phyloP scores from a whole-genome alignment of 2,329 filamentous ascomycete species.

The Diaporthe caulivora region DNA sequence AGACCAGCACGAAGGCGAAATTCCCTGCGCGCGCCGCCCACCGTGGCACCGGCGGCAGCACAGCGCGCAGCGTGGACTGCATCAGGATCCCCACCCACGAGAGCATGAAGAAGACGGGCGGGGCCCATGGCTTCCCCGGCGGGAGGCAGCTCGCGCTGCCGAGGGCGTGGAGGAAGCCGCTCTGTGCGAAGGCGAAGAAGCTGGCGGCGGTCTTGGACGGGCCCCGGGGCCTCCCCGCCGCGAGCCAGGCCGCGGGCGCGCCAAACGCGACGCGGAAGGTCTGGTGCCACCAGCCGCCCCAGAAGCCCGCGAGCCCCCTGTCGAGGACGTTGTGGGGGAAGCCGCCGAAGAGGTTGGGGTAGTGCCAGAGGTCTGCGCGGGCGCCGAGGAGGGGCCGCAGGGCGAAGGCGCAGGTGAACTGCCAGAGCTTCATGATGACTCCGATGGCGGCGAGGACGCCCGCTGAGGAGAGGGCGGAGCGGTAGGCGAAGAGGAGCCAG shows the following conservation, averaged over 20 bases:
- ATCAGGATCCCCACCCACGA: slow-evolving; percentile 75
- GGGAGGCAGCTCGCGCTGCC: slow-evolving; percentile 78
- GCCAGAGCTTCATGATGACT: slow-evolving; percentile 70
- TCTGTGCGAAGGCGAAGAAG: slow-evolving; percentile 72
- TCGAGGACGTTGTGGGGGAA: slow-evolving; percentile 67
- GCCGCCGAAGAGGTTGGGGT: slow-evolving; percentile 68
- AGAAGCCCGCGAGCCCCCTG: slow-evolving; percentile 82
- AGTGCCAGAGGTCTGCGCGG: slow-evolving; percentile 64
- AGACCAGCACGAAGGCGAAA: slow-evolving; percentile 70
- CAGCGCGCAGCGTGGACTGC: slow-evolving; percentile 60
- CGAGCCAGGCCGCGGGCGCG: slow-evolving; percentile 66
- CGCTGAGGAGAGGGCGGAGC: slow-evolving; percentile 66
- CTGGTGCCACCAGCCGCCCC: slow-evolving; percentile 93
- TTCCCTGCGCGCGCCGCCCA: slow-evolving; percentile 67
- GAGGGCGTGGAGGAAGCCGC: slow-evolving; percentile 76
- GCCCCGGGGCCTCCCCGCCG: slow-evolving; percentile 49
- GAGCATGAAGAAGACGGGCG: slow-evolving; percentile 78
- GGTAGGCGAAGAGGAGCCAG: slow-evolving; percentile 64
- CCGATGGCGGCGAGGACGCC: slow-evolving; percentile 72
- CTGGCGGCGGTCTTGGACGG: slow-evolving; percentile 51
- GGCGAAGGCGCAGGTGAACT: slow-evolving; percentile 67
- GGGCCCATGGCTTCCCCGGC: slow-evolving; percentile 60
- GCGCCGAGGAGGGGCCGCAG: slow-evolving; percentile 64
- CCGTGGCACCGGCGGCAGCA: slow-evolving; percentile 57
- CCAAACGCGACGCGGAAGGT: slow-evolving; percentile 82